Conservation (phyloP, 1,139 yeast genomes). For the Blastobotrys capitulatus region DNA sequence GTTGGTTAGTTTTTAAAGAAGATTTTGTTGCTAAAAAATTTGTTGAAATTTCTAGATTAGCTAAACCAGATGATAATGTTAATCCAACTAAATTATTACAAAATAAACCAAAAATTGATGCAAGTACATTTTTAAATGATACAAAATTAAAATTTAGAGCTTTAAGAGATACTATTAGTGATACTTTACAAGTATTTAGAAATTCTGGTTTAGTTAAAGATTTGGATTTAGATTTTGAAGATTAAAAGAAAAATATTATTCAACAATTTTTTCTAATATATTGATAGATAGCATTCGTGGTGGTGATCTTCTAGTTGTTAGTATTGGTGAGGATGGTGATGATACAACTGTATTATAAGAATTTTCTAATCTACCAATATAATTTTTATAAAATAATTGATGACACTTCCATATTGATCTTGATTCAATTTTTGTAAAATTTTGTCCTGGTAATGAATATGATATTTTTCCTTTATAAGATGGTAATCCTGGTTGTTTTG, state of each 20-base stretch:
- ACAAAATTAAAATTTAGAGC: constrained; percentile 1
- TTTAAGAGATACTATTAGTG: constrained; percentile 1
- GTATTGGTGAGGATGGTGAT: not conserved
- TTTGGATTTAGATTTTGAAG: not conserved
- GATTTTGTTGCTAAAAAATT: constrained; percentile 3
- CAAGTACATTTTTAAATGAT: constrained; percentile 5
- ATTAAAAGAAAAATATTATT: not conserved
- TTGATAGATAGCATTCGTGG: not conserved
- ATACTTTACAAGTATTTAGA: constrained; percentile 1
- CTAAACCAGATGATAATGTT: constrained; percentile 3
- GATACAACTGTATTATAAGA: not conserved
- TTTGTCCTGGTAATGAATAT: not conserved
- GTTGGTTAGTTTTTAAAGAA: constrained; percentile 4
- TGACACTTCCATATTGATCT: constrained; percentile 1
- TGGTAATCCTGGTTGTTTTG: constrained; percentile 1
- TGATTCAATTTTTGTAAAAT: constrained; percentile 1
- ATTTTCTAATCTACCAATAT: constrained; percentile 1
- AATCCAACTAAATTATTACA: not conserved
- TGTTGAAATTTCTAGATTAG: constrained; percentile 7
- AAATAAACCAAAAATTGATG: constrained; percentile 6
- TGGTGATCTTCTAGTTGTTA: not conserved
- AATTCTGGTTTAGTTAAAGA: not conserved
- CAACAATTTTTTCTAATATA: not conserved
- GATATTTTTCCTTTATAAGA: not conserved
- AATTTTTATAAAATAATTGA: not conserved